Evolutionary conservation across 495 filamentous ascomycete genomes (phyloP).

Genomic region (Platismatia glauca): DNA sequence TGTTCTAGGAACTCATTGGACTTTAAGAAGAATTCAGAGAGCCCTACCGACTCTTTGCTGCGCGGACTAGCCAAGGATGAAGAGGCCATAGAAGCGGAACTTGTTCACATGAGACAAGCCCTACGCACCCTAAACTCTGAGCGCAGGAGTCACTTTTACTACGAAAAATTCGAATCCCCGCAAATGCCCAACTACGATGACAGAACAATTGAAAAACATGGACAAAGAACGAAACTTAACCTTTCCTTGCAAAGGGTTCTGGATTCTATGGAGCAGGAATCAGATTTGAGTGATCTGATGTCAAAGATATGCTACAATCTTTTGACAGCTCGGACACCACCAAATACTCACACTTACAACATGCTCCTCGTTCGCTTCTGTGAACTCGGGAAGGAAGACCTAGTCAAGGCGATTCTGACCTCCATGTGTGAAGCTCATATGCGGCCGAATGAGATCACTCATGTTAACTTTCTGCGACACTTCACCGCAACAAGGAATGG

Average conservation of each 20-base stretch:
- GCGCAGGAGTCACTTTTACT: not conserved
- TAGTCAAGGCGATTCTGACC: constrained; percentile 47
- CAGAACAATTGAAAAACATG: not conserved
- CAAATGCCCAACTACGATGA: constrained; percentile 14
- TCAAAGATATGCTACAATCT: constrained; percentile 61
- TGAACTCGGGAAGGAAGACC: constrained; percentile 37
- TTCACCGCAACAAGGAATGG: constrained; percentile 37
- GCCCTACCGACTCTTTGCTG: not conserved
- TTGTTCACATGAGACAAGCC: not conserved
- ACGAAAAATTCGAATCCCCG: constrained; percentile 15
- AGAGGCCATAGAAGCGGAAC: not conserved
- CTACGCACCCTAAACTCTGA: constrained; percentile 5
- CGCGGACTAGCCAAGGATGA: not conserved
- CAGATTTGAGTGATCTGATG: constrained; percentile 24
- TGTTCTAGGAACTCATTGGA: constrained; percentile 2
- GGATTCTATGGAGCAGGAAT: not conserved
- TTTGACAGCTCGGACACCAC: constrained; percentile 45
- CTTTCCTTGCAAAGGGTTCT: constrained; percentile 7
- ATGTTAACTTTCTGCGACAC: constrained; percentile 46
- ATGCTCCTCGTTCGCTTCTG: constrained; percentile 51
- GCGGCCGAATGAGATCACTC: constrained; percentile 45
- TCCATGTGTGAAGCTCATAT: constrained; percentile 40
- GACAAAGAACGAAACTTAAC: constrained; percentile 6
- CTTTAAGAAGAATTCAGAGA: not conserved
- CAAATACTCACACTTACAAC: constrained; percentile 58